Evolutionary conservation across 139 green algal species (phyloP).

Genomic region (Zygnema cylindricum): DNA sequence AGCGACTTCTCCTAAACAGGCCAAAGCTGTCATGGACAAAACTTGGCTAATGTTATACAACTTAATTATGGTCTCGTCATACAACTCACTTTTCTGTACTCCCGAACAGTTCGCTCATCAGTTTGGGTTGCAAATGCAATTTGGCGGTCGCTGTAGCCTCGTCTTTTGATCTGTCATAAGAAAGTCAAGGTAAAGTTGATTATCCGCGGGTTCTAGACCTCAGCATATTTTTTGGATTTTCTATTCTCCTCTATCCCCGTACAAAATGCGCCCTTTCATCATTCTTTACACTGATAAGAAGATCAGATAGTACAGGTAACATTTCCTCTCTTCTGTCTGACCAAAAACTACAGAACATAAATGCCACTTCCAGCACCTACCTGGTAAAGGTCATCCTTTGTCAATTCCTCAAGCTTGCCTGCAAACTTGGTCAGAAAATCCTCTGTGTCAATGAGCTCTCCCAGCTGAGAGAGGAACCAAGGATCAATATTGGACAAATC

Average conservation of each 20-base stretch:
- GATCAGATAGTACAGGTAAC: too few relatives aligned
- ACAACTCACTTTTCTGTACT: slow-evolving; percentile 9
- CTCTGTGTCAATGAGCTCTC: slow-evolving; percentile 76
- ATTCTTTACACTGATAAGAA: too few relatives aligned
- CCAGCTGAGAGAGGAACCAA: slow-evolving; percentile 92
- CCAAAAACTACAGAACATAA: not conserved
- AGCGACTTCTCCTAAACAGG: not conserved
- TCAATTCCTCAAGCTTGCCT: slow-evolving; percentile 72
- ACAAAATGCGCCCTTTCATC: not conserved
- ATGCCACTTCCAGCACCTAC: slow-evolving; percentile 58
- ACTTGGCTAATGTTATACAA: too few relatives aligned
- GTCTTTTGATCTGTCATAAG: slow-evolving; percentile 73
- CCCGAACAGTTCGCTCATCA: slow-evolving; percentile 55
- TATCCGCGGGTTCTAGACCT: not conserved
- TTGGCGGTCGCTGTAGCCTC: slow-evolving; percentile 91
- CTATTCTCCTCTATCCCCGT: too few relatives aligned
- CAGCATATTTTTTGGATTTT: not conserved
- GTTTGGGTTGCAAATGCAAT: slow-evolving; percentile 69
- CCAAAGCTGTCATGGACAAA: too few relatives aligned
- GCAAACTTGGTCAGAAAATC: slow-evolving; percentile 74
- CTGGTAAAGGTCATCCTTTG: slow-evolving; percentile 77
- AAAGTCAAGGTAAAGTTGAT: not conserved
- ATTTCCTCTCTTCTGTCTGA: too few relatives aligned
- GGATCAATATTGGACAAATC: slow-evolving; percentile 95
- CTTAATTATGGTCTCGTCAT: too few relatives aligned